Percentiles rank a stretch among this genome's conserved stretches.
These are phyloP conservation scores for Penicillium antarcticum DNA, from an alignment of 495 filamentous ascomycete genomes.

Conservation along the genomic window DNA sequence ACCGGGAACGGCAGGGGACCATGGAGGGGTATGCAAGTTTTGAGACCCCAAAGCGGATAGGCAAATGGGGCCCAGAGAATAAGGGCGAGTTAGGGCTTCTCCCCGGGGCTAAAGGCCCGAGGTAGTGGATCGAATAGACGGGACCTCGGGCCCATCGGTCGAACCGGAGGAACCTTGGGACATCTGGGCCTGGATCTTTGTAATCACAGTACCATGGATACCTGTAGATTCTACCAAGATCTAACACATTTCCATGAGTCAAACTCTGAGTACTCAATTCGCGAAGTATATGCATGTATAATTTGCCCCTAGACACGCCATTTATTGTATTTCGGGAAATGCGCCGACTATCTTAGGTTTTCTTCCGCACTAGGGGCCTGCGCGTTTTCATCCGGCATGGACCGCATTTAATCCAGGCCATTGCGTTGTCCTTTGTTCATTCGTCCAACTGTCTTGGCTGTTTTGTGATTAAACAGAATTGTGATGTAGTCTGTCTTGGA, in stretches of 20 bases:
- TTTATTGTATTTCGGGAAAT: slow-evolving; percentile 4
- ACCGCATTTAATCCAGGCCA: slow-evolving; percentile 2
- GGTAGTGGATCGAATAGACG: not conserved
- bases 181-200: slow-evolving; percentile 4
- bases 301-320: not conserved
- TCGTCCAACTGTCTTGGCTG: not conserved
- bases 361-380: slow-evolving; percentile 5
- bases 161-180: no score
- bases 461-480: not conserved
- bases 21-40: no score
- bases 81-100: slow-evolving; percentile 1
- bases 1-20: no score
- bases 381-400: slow-evolving; percentile 2
- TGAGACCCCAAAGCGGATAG: not conserved
- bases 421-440: not conserved
- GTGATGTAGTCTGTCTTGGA: not conserved
- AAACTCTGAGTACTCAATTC: slow-evolving; percentile 1
- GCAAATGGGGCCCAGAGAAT: not conserved
- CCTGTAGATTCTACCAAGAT: no score
- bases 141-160: no score
- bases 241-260: not conserved
- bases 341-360: slow-evolving; percentile 8
- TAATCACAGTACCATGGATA: not conserved
- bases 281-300: not conserved
- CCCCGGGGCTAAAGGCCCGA: not conserved